phyloP scores from a whole-genome alignment of 305 asterid species.

The Ilex paraguariensis region DNA sequence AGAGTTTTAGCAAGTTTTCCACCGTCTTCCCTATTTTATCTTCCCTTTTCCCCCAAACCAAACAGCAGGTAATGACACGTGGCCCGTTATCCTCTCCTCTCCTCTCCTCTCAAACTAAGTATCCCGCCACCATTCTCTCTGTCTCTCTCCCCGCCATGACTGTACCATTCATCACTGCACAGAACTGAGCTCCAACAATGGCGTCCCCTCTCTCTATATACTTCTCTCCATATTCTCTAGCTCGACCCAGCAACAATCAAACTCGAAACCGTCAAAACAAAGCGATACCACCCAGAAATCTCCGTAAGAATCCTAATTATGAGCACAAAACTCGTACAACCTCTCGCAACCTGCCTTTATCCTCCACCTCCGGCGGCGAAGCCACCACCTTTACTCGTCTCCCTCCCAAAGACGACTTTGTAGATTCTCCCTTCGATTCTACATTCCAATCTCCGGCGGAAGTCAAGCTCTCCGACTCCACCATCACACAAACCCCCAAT shows the following conservation, averaged over 20 bases:
- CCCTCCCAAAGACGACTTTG: conserved; percentile 79
- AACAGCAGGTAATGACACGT: background rate
- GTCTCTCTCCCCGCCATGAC: conserved; percentile 6
- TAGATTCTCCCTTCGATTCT: conserved; percentile 4
- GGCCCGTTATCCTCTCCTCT: background rate
- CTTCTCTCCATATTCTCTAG: conserved; percentile 32
- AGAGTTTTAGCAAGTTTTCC: too few species aligned
- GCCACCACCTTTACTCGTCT: conserved; percentile 81
- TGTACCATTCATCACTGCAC: background rate
- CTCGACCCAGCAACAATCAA: conserved; percentile 25
- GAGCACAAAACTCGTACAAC: conserved; percentile 41
- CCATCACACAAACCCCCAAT: conserved; percentile 1
- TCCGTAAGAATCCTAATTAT: conserved; percentile 16
- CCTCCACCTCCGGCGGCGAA: conserved; percentile 53
- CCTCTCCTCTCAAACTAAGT: background rate
- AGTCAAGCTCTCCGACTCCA: conserved; percentile 50
- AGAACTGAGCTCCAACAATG: conserved; percentile 3
- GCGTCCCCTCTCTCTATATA: conserved; percentile 9
- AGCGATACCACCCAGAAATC: conserved; percentile 9
- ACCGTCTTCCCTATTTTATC: too few species aligned
- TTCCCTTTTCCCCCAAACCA: too few species aligned
- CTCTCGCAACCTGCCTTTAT: conserved; percentile 24
- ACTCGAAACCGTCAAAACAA: conserved; percentile 8
- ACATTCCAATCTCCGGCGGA: conserved; percentile 20
- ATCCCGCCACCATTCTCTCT: background rate